Percentiles rank a stretch among this genome's conserved stretches.
Conservation (phyloP, 371 early-diverging fungal genomes). For the Apophysomyces trapeziformis region DNA sequence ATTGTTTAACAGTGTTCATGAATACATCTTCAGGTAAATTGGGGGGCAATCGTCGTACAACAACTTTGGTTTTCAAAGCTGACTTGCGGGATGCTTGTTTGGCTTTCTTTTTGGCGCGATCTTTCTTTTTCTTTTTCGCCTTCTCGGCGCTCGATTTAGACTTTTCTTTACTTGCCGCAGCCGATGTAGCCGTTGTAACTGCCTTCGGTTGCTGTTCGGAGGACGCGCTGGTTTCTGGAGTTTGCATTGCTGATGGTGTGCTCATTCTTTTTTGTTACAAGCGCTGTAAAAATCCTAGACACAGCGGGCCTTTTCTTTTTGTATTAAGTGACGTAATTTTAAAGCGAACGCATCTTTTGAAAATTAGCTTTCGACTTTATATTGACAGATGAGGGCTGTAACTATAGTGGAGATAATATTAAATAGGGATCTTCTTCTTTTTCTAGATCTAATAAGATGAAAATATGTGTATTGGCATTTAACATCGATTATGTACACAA, state of each 20-base stretch:
- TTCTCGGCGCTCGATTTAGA: slow-evolving; percentile 15
- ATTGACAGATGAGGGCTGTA: no score
- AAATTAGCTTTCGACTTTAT: no score
- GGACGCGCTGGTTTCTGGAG: background rate
- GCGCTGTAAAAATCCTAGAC: no score
- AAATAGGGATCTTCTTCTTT: no score
- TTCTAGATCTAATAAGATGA: no score
- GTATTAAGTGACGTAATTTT: no score
- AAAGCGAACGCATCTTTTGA: no score
- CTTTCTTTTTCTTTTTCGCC: slow-evolving; percentile 40
- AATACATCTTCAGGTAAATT: slow-evolving; percentile 77
- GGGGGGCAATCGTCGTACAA: slow-evolving; percentile 82
- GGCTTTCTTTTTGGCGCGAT: slow-evolving; percentile 34
- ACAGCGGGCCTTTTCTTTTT: no score
- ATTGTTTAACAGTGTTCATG: slow-evolving; percentile 61
- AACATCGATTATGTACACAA: no score
- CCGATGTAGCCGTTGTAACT: background rate
- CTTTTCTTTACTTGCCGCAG: background rate
- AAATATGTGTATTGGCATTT: no score
- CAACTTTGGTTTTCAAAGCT: slow-evolving; percentile 66
- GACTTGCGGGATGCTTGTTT: slow-evolving; percentile 39
- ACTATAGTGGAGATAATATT: no score
- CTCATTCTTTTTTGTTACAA: background rate
- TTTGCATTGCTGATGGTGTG: background rate
- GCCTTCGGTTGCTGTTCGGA: background rate